Conservation (phyloP, 306 rosid genomes). For the Cyclanthera cordifolia region DNA sequence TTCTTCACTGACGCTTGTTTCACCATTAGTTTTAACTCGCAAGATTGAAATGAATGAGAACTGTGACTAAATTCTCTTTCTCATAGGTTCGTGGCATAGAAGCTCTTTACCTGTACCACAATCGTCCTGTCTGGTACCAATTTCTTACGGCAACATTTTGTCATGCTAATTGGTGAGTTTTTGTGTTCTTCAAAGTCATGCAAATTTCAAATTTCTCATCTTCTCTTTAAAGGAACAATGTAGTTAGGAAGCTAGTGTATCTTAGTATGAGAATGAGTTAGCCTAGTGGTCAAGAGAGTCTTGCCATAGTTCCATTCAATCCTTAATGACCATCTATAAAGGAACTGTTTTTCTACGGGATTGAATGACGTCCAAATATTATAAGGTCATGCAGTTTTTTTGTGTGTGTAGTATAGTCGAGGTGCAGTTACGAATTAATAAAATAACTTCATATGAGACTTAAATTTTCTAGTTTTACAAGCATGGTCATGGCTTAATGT, state of each 20-base stretch:
- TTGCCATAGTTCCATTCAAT: too few species aligned
- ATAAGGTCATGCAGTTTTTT: too few species aligned
- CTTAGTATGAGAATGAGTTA: neutral
- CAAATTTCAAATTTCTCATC: neutral
- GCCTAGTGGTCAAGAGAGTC: too few species aligned
- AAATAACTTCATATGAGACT: neutral
- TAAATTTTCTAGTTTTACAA: neutral
- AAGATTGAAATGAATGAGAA: neutral
- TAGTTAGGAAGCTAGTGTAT: conserved; percentile 7
- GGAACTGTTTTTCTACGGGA: too few species aligned
- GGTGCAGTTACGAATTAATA: too few species aligned
- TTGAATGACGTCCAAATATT: too few species aligned
- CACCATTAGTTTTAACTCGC: neutral
- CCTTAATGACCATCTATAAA: too few species aligned
- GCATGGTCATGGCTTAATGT: neutral
- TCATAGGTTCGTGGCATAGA: conserved; percentile 46
- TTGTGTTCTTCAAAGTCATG: neutral
- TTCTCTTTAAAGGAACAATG: neutral
- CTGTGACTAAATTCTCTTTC: neutral
- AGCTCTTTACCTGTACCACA: conserved; percentile 63
- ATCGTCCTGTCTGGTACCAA: conserved; percentile 76
- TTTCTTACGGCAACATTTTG: conserved; percentile 90
- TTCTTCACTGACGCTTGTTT: neutral
- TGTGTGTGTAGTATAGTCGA: too few species aligned
- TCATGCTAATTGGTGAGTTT: conserved; percentile 86